Evolutionary conservation across 768 basidiomycete species (phyloP).

Genomic region (Tulasnella sp.): DNA sequence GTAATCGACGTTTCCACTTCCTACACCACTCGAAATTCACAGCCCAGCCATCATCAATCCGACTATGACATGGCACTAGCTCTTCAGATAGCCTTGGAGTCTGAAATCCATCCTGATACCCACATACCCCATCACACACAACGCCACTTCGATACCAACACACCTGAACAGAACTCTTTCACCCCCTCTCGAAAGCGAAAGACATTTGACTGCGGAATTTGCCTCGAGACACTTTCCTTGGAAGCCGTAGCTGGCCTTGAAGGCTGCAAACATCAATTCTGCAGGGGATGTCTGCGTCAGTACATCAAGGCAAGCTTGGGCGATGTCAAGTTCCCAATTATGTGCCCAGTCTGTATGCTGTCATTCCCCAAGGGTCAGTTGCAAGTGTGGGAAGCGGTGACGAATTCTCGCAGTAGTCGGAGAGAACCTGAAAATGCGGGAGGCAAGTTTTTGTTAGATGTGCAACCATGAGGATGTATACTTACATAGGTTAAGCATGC

Average conservation of each 20-base stretch:
- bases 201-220: conserved; percentile 44
- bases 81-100: no score
- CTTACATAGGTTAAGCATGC: not conserved
- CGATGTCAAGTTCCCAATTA: conserved; percentile 47
- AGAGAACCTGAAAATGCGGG: conserved; percentile 27
- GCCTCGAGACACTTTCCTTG: conserved; percentile 39
- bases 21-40: no score
- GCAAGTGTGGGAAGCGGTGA: not conserved
- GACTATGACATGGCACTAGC: no score
- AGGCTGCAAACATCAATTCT: conserved; percentile 43
- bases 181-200: not conserved
- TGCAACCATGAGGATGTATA: not conserved
- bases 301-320: conserved; percentile 38
- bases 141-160: not conserved
- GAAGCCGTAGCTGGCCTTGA: conserved; percentile 35
- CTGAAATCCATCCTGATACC: not conserved
- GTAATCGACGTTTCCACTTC: no score
- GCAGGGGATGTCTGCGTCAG: conserved; percentile 40
- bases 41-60: no score
- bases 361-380: not conserved
- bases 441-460: conserved; percentile 27
- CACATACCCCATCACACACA: not conserved
- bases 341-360: conserved; percentile 47
- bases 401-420: no score
- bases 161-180: not conserved